Base-by-base conservation (phyloP, 352 stramenopile genomes). In the Globisporangium abappressorium region DNA sequence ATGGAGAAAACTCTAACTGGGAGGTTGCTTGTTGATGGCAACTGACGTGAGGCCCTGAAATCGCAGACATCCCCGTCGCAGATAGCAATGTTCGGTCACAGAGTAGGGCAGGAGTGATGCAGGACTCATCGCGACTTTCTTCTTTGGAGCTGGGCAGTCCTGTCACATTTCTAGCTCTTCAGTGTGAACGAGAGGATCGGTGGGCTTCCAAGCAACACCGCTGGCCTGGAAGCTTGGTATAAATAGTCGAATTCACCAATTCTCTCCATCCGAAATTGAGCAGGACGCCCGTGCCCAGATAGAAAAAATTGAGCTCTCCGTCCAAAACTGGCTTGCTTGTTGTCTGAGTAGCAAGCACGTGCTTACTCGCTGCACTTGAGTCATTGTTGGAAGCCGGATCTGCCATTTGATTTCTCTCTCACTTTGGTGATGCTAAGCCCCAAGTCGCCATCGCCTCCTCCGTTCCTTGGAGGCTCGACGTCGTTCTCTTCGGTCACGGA, bases 401-500 rank as follows among this genome's bases (percentile, higher is more conserved):
- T 49, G 5, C 5, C 41, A 49, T 49, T 49, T 22, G 15, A 49
- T 49, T 49, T 49, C 15, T 49, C 41, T 15, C 20, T n/a, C 5
- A 22, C 15, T 18, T 8, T 20, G 26, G 36, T 5, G 22, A 71
- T 71, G 66, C 53, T 59, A 33, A 65, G 57, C 18, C 33, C 57
- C 36, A 63, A 46, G n/a, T 3, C 57, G 11, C n/a, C 65, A 20
- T 34, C 49, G 15, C 9, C 46, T 20, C n/a, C 62, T 14, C 22
- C 41, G 6, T 55, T 63, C 38, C 51, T 63, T 56, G 46, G 59
- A 28, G 51, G 66, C 26, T 14, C 70, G 34, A 72, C 76, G 15
- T 81, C 84, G 34, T 90, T 89, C 66, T 73, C 81, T 9, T 79
- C 68, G 5, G 68, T 82, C 34, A 89, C 84, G 3, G 84, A 92